A percentile compares a stretch with the other conserved stretches of the same genome.
These are phyloP conservation scores for Darksidea phi DNA, from an alignment of 495 filamentous ascomycete genomes.

Conservation along the genomic window DNA sequence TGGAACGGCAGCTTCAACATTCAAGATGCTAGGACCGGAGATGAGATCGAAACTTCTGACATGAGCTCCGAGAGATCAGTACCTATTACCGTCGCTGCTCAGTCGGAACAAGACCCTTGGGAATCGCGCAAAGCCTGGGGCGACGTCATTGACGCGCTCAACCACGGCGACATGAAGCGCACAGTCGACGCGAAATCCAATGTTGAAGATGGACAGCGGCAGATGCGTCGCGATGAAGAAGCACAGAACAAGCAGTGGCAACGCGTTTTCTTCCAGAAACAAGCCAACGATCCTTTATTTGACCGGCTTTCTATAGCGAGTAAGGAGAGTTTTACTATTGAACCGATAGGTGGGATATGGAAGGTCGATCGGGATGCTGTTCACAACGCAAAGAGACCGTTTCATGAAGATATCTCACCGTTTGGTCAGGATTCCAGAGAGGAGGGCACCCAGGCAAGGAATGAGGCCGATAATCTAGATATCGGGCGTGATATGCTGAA, in stretches of 20 bases:
- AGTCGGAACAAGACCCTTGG: slow-evolving; percentile 16
- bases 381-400: slow-evolving; percentile 5
- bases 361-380: slow-evolving; percentile 18
- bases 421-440: neutral
- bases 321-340: neutral
- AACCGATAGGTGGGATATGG: slow-evolving; percentile 17
- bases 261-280: slow-evolving; percentile 15
- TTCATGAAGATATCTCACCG: slow-evolving; percentile 17
- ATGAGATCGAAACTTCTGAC: slow-evolving; percentile 13
- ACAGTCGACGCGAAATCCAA: slow-evolving; percentile 15
- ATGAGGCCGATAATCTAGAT: neutral
- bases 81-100: neutral
- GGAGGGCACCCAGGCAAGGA: neutral
- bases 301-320: slow-evolving; percentile 11
- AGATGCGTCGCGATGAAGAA: slow-evolving; percentile 24
- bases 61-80: neutral
- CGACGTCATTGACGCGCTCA: slow-evolving; percentile 5
- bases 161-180: slow-evolving; percentile 19
- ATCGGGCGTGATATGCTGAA: neutral
- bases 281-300: slow-evolving; percentile 2
- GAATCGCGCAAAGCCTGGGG: slow-evolving; percentile 21
- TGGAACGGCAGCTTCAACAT: slow-evolving; percentile 17
- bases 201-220: slow-evolving; percentile 24
- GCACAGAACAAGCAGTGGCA: slow-evolving; percentile 8
- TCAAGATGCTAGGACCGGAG: slow-evolving; percentile 9